Base-by-base conservation (phyloP, 1,284 basidiomycete species). In the Bjerkandera adusta region DNA sequence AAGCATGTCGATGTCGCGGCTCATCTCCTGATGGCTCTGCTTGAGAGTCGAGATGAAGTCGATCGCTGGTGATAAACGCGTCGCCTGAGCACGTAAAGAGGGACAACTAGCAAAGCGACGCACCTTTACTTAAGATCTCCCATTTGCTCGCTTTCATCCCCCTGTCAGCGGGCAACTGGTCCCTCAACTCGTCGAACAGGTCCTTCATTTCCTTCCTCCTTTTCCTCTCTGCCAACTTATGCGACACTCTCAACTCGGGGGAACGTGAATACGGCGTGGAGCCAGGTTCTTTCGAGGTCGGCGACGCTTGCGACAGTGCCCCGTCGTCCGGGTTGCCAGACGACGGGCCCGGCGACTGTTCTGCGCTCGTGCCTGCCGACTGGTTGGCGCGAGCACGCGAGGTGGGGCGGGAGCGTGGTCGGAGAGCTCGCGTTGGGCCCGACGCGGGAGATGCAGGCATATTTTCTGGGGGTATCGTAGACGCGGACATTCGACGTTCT, bases 121-220 rank as follows among this genome's bases (percentile, higher is more conserved):
- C 56, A 90, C 92, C 89, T 82, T 95, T 94, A 67, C 83, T 92
- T 30, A 97, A 70, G 49, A 96, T 95, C 70, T 97, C 93, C 94
- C 93, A 97, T 70, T 97, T 97, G 70, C 89, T 92, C 16, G 91
- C 87, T 65, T 97, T 96, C 84, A 92, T 89, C 27, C 90, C 91
- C 47, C 92, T 78, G 66, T 95, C 92, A 36, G 89, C 86, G 3
- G 94, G 94, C 26, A 97, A 71, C 56, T 90, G 83, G 65, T 95
- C 93, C 47, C 91, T 79, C 50, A 97, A 70, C 66, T 97, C 94
- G 58, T 97, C 94, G 62, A 97, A 97, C 39, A 97, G 67, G 51
- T 97, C 93, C 63, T 95, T 95, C 94, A 97, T 97, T 68, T 97
- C 94, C 70, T 94, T 96, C 64, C 94, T 77, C 56, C 94, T 74